phyloP scores from a whole-genome alignment of 495 filamentous ascomycete species.

The Pyrenula aspistea region DNA sequence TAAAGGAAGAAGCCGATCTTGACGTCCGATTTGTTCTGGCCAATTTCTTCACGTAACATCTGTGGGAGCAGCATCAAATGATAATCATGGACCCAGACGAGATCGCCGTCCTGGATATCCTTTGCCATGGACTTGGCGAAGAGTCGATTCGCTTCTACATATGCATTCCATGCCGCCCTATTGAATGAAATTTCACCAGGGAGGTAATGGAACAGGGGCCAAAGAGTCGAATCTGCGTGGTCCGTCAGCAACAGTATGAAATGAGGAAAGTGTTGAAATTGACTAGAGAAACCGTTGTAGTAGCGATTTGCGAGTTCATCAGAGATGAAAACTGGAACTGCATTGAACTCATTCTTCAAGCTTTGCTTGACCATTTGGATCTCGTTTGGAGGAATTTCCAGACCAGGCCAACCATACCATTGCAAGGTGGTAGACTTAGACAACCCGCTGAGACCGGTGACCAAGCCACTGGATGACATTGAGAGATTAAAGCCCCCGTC shows the following conservation, averaged over 20 bases:
- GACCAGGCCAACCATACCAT: conserved; percentile 86
- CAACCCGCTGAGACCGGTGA: conserved; percentile 72
- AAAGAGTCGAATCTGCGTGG: conserved; percentile 76
- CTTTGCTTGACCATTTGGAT: conserved; percentile 37
- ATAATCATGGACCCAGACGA: conserved; percentile 97
- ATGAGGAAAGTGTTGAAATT: conserved; percentile 22
- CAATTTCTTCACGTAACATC: conserved; percentile 82
- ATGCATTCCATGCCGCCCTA: conserved; percentile 84
- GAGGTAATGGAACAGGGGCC: conserved; percentile 97
- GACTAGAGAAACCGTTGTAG: conserved; percentile 83
- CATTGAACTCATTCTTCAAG: conserved; percentile 49
- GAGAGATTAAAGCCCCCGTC: conserved; percentile 62
- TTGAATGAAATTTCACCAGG: conserved; percentile 96
- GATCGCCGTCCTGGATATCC: conserved; percentile 77
- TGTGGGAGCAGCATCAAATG: conserved; percentile 92
- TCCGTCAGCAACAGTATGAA: background rate
- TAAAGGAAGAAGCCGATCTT: conserved; percentile 97
- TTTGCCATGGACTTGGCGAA: conserved; percentile 75
- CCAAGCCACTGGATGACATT: conserved; percentile 83
- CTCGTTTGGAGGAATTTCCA: conserved; percentile 57
- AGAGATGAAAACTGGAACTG: conserved; percentile 55
- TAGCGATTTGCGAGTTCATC: conserved; percentile 63
- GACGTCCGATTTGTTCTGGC: conserved; percentile 63
- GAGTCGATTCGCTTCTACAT: conserved; percentile 75
- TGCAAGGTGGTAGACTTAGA: conserved; percentile 72